Base-by-base conservation (phyloP, 805 yeast species). In the Huiozyma naganishii region DNA sequence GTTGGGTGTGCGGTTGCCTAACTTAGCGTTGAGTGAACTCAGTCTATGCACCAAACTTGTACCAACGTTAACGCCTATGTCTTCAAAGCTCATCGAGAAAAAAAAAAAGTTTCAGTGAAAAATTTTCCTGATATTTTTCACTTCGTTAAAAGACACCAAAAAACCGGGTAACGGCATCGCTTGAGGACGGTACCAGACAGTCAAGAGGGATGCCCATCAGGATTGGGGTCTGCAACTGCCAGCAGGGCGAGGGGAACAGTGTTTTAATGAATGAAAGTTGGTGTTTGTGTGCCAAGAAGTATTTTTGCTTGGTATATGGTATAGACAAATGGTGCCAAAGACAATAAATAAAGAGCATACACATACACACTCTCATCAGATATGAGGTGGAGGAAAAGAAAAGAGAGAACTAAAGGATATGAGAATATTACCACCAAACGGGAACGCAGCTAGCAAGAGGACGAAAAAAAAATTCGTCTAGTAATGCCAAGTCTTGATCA, bases 401-500 rank as follows among this genome's bases (percentile, higher is more conserved):
- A 4, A 17, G 23, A 17, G 23, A 17, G 23, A 17, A 17, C 23
- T 17, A 17, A 17, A 17, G 23, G 23, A 17, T 17, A 17, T 17
- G 23, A 17, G 23, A 17, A 17, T 17, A 4, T 17, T 17, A 17
- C 23, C 23, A 17, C 23, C 23, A 30, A 30, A 3, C n/a, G 5
- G 33, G 9, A 9, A 9, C 33, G 9, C 33, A 30, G n/a, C n/a
- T 30, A 30, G 11, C 9, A 30, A 30, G 9, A 30, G 33, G 9
- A n/a, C n/a, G 33, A 11, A 30, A 11, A 11, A 30, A 8, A 11
- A 30, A 30, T 11, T 9, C 33, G 33, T 30, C n/a, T 8, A 9
- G 11, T 9, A 8, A 30, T 30, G 33, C 33, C 33, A 30, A 8
- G 9, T 11, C 33, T 30, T 30, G 40, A 60, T 62, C 48, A 88